Conservation (phyloP, 148 eudicot genomes). For the Dianthus caryophyllus region DNA sequence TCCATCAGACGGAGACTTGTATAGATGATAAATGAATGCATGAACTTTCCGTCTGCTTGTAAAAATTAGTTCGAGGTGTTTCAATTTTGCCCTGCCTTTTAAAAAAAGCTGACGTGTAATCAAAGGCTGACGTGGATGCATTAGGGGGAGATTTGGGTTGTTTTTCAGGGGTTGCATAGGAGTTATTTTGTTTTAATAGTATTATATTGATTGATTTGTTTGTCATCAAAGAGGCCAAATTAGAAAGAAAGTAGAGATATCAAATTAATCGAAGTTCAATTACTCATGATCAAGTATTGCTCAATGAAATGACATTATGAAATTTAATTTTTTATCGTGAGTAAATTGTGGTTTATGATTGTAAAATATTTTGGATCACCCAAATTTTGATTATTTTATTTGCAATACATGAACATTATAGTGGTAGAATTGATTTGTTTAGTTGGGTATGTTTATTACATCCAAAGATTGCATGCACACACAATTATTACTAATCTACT, state of each 20-base stretch:
- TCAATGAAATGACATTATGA: neutral
- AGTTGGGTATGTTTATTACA: neutral
- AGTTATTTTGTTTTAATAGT: neutral
- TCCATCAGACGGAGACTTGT: too few species aligned
- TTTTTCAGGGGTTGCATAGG: too few species aligned
- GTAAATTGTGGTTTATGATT: neutral
- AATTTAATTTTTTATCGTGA: too few species aligned
- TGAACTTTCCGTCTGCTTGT: too few species aligned
- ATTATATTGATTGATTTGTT: neutral
- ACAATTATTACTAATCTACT: too few species aligned
- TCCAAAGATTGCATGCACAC: neutral
- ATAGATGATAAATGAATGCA: too few species aligned
- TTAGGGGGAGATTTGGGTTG: too few species aligned
- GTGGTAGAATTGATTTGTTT: neutral
- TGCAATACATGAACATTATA: neutral
- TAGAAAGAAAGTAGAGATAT: neutral
- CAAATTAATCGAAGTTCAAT: neutral
- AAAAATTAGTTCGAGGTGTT: too few species aligned
- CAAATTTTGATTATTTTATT: neutral
- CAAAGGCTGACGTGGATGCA: too few species aligned
- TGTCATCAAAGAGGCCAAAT: constrained; percentile 3
- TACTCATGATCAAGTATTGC: neutral
- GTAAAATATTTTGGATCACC: neutral
- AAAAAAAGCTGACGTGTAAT: too few species aligned
- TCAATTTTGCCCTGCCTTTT: too few species aligned